These are phyloP conservation scores for Lineolata rhizophorae DNA, from an alignment of 495 filamentous ascomycete species.

Conservation along the genomic window DNA sequence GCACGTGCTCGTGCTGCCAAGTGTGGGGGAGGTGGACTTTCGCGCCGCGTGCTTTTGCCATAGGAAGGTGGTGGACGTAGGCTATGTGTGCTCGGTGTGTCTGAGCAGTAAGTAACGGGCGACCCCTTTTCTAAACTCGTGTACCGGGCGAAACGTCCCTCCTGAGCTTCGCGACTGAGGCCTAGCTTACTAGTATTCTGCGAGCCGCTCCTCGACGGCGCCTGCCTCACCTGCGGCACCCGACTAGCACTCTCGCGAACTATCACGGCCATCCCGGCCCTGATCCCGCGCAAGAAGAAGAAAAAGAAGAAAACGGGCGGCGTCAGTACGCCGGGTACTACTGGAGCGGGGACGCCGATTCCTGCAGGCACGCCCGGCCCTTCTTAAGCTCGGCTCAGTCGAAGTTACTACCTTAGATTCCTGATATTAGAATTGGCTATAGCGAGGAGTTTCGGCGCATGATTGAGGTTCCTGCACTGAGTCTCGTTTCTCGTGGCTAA, in stretches of 20 bases:
- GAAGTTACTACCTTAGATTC: too few species aligned
- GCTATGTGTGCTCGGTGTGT: slow-evolving; percentile 89
- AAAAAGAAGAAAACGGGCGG: background rate
- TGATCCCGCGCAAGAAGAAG: slow-evolving; percentile 2
- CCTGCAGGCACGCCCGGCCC: background rate
- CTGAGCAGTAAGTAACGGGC: slow-evolving; percentile 42
- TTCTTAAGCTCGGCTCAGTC: too few species aligned
- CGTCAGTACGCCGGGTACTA: background rate
- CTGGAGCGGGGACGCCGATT: too few species aligned
- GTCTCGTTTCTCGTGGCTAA: too few species aligned
- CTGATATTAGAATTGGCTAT: too few species aligned
- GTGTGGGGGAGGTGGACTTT: slow-evolving; percentile 80
- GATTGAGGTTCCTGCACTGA: too few species aligned
- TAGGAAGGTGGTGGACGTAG: slow-evolving; percentile 69
- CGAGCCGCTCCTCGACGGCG: background rate
- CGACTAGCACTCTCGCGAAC: background rate
- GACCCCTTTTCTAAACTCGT: background rate
- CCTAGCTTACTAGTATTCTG: slow-evolving; percentile 1
- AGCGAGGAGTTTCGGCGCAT: too few species aligned
- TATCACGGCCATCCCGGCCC: background rate
- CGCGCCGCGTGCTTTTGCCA: slow-evolving; percentile 95
- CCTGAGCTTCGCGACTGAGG: background rate
- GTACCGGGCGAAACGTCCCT: background rate
- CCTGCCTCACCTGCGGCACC: slow-evolving; percentile 1
- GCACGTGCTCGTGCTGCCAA: slow-evolving; percentile 45